These are phyloP conservation scores for Begonia fuchsioides DNA, from an alignment of 306 rosid species.

Conservation along the genomic window DNA sequence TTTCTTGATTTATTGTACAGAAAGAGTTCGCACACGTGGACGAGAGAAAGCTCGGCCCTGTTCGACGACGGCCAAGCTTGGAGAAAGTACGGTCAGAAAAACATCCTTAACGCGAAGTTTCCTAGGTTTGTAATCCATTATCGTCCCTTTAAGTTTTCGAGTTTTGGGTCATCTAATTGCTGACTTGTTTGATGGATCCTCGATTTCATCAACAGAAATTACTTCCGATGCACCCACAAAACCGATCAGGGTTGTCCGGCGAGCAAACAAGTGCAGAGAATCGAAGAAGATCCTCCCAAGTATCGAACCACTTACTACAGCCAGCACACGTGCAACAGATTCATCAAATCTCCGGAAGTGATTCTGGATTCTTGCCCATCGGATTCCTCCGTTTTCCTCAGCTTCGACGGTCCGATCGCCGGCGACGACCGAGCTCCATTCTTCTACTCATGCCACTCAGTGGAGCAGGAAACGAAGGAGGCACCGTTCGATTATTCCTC, in stretches of 20 bases:
- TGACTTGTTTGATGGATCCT: not conserved
- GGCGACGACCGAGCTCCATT: not conserved
- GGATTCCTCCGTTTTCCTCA: conserved; percentile 12
- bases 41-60: not conserved
- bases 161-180: not conserved
- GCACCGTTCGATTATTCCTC: not conserved
- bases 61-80: conserved; percentile 15
- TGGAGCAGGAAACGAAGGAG: not conserved
- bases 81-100: conserved; percentile 13
- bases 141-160: not conserved
- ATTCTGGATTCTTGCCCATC: conserved; percentile 19
- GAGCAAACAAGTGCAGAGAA: conserved; percentile 53
- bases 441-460: not conserved
- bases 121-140: not conserved
- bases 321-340: conserved; percentile 35
- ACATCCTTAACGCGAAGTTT: conserved; percentile 5
- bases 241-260: conserved; percentile 53
- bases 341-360: conserved; percentile 22
- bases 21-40: conserved; percentile 4
- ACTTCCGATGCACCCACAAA: conserved; percentile 70
- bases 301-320: conserved; percentile 40
- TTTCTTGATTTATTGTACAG: not conserved
- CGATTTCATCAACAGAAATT: conserved; percentile 26
- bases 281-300: conserved; percentile 35
- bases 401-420: conserved; percentile 24